Evolutionary conservation across 305 asterid species (phyloP).

Genomic region (Solanum chacoense): DNA sequence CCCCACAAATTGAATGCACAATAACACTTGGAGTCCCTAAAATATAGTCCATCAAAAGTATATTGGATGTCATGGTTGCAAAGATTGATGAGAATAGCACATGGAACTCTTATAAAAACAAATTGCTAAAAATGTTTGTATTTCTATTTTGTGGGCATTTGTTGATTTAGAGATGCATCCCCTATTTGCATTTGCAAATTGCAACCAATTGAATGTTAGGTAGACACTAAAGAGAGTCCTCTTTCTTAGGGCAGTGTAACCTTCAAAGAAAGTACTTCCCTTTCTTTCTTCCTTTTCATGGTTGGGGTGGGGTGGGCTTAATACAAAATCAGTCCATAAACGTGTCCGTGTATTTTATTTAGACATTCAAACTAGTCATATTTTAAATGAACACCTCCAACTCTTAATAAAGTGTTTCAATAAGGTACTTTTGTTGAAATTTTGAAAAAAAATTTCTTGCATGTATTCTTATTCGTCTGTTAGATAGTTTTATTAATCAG

Average conservation of each 20-base stretch:
- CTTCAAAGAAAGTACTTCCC: neutral
- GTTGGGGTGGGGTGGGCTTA: neutral
- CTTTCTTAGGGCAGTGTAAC: neutral
- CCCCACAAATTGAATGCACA: neutral
- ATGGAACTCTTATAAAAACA: neutral
- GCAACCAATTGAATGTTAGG: neutral
- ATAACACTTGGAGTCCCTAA: neutral
- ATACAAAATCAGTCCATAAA: neutral
- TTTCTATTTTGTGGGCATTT: neutral
- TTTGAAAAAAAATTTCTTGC: neutral
- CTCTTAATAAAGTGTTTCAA: neutral
- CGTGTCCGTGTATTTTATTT: neutral
- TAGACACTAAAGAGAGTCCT: neutral
- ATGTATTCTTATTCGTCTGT: neutral
- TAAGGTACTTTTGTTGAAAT: neutral
- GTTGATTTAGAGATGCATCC: neutral
- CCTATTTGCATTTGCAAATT: neutral
- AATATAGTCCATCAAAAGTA: neutral
- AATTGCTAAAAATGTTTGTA: neutral
- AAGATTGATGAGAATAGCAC: neutral
- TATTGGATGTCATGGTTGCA: neutral
- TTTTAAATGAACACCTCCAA: neutral
- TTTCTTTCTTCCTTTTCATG: neutral
- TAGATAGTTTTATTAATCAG: neutral
- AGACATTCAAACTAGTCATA: neutral